These are phyloP conservation scores for Hypseocharis bilobata DNA, from an alignment of 441 rosid genomes.

Conservation along the genomic window DNA sequence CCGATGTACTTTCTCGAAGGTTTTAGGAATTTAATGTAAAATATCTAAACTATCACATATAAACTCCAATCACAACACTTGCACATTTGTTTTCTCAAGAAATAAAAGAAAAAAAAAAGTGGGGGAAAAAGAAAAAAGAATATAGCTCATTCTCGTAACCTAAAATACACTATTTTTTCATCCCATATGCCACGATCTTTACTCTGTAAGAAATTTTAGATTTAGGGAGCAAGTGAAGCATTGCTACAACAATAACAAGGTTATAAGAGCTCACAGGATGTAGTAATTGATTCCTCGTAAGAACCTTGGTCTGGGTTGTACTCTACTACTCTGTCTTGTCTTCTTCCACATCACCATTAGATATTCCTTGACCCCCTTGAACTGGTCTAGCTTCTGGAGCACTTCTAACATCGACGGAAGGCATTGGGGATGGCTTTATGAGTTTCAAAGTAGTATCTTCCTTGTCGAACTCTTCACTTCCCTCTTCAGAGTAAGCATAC, in stretches of 20 bases:
- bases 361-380: conserved; percentile 28
- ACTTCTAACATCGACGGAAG: conserved; percentile 43
- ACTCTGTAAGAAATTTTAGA: too few relatives aligned
- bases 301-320: conserved; percentile 9
- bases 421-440: conserved; percentile 54
- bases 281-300: conserved; percentile 4
- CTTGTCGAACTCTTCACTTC: conserved; percentile 64
- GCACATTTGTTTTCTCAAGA: too few relatives aligned
- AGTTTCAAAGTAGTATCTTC: conserved; percentile 66
- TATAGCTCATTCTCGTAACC: too few relatives aligned
- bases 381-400: conserved; percentile 41
- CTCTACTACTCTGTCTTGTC: conserved; percentile 59
- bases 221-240: background rate
- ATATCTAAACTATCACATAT: too few relatives aligned
- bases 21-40: too few relatives aligned
- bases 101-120: too few relatives aligned
- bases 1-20: too few relatives aligned
- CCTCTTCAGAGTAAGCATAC: conserved; percentile 66
- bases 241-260: conserved; percentile 13
- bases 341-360: conserved; percentile 51
- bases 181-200: too few relatives aligned
- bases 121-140: too few relatives aligned
- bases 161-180: too few relatives aligned
- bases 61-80: too few relatives aligned
- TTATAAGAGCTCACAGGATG: background rate